Evolutionary conservation across 768 basidiomycete species (phyloP).

Genomic region (Chalciporus piperatus): DNA sequence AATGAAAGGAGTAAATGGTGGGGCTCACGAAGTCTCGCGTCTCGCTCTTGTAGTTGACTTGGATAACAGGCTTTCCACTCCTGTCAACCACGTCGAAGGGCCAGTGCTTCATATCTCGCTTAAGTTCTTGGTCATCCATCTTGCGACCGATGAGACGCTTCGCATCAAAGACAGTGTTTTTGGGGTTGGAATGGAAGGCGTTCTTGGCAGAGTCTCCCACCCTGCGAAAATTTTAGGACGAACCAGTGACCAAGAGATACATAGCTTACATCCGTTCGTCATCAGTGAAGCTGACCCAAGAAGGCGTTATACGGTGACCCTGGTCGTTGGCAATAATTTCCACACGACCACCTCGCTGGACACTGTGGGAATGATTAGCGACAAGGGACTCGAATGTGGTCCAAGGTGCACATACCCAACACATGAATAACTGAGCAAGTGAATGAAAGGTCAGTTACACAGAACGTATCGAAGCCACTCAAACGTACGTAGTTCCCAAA

Average conservation of each 20-base stretch:
- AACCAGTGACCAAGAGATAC: rapidly evolving
- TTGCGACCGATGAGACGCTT: slow-evolving; percentile 93
- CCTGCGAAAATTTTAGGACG: slow-evolving; percentile 14
- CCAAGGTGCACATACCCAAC: slow-evolving; percentile 65
- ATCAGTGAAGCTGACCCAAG: slow-evolving; percentile 79
- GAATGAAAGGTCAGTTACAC: slow-evolving; percentile 19
- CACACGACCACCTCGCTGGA: slow-evolving; percentile 81
- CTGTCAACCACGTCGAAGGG: slow-evolving; percentile 82
- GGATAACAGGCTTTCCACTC: slow-evolving; percentile 75
- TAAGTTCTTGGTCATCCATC: slow-evolving; percentile 74
- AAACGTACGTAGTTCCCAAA: slow-evolving; percentile 82
- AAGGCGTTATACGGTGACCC: slow-evolving; percentile 86
- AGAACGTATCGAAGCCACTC: background rate
- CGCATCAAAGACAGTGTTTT: slow-evolving; percentile 95
- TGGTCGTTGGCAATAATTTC: slow-evolving; percentile 91
- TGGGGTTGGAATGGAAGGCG: slow-evolving; percentile 85
- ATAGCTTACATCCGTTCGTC: slow-evolving; percentile 62
- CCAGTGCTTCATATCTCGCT: slow-evolving; percentile 88
- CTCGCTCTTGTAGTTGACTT: slow-evolving; percentile 77
- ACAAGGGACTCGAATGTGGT: background rate
- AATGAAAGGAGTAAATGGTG: background rate
- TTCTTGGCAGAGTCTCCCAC: slow-evolving; percentile 98
- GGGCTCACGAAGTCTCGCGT: slow-evolving; percentile 75
- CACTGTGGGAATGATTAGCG: slow-evolving; percentile 41
- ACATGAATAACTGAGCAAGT: slow-evolving; percentile 75